phyloP scores from a whole-genome alignment of 1,139 yeast species.

The Suhomyces ambrosiae region DNA sequence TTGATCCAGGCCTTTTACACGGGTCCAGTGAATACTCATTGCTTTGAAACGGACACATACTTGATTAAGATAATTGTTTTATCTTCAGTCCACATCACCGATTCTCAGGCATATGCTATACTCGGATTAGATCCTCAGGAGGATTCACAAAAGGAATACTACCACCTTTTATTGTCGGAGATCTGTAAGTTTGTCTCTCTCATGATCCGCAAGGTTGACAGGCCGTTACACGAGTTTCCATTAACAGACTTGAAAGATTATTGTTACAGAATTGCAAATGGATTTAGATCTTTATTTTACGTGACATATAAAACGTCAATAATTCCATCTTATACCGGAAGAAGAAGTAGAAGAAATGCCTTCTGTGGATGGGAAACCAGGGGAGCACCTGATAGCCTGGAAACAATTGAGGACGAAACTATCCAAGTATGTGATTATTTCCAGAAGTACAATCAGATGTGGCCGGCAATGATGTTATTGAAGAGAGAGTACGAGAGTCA shows the following conservation, averaged over 20 bases:
- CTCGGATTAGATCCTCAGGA: not conserved
- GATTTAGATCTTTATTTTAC: conserved; percentile 23
- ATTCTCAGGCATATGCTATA: not conserved
- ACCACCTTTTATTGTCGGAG: too few relatives aligned
- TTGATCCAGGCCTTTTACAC: not conserved
- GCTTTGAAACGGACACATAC: not conserved
- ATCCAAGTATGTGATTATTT: conserved; percentile 7
- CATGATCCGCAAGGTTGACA: not conserved
- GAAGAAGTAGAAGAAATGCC: not conserved
- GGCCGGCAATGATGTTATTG: conserved; percentile 27
- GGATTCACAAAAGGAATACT: not conserved
- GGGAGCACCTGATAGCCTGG: conserved; percentile 1
- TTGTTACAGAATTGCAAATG: conserved; percentile 24
- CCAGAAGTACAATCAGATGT: conserved; percentile 27
- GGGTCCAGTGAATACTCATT: conserved; percentile 1
- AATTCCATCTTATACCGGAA: not conserved
- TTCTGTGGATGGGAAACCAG: conserved; percentile 1
- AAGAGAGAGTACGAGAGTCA: conserved; percentile 19
- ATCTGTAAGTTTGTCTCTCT: not conserved
- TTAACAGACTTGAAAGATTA: conserved; percentile 24
- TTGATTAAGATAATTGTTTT: conserved; percentile 2
- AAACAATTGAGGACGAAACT: conserved; percentile 2
- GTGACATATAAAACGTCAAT: conserved; percentile 18
- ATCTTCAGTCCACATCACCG: not conserved
- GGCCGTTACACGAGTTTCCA: conserved; percentile 18